Percentiles rank a stretch among this genome's conserved stretches.
phyloP scores from a whole-genome alignment of 208 protist species.

The Novymonas esmeraldas region DNA sequence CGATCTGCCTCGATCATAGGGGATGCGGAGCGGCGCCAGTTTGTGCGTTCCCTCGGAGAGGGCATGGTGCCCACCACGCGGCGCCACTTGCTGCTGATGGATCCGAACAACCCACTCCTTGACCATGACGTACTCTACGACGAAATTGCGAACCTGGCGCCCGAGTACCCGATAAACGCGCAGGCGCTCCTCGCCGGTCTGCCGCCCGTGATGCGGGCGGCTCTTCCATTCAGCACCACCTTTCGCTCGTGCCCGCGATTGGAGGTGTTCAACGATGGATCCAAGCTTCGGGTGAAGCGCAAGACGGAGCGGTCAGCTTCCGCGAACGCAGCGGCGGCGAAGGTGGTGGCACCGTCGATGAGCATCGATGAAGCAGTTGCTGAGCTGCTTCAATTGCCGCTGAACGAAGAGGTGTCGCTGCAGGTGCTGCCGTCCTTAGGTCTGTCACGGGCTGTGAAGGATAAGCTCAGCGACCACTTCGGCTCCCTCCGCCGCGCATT shows the following conservation, averaged over 20 bases:
- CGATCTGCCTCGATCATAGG: conserved; percentile 53
- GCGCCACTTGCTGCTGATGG: conserved; percentile 72
- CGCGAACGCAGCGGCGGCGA: background rate
- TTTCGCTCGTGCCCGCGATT: conserved; percentile 47
- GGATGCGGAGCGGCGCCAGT: conserved; percentile 48
- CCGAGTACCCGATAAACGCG: conserved; percentile 43
- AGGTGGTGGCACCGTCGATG: conserved; percentile 23
- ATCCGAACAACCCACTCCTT: conserved; percentile 83
- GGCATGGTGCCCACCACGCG: conserved; percentile 68
- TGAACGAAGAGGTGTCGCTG: conserved; percentile 55
- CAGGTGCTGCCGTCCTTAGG: conserved; percentile 48
- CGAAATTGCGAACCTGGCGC: conserved; percentile 71
- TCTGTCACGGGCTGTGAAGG: conserved; percentile 32
- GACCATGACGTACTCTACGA: conserved; percentile 66
- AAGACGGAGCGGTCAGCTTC: background rate
- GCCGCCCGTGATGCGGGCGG: conserved; percentile 74
- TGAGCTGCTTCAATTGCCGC: conserved; percentile 59
- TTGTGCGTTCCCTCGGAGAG: conserved; percentile 43
- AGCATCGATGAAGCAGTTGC: conserved; percentile 76
- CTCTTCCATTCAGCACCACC: conserved; percentile 49
- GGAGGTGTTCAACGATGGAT: conserved; percentile 36
- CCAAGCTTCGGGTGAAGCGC: conserved; percentile 57
- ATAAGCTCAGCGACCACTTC: conserved; percentile 59
- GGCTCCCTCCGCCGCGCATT: conserved; percentile 51
- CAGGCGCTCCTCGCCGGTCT: conserved; percentile 36